A percentile compares a stretch with the other conserved stretches of the same genome.
These are phyloP conservation scores for Neurospora intermedia DNA, from an alignment of 495 filamentous ascomycete species.

Conservation along the genomic window DNA sequence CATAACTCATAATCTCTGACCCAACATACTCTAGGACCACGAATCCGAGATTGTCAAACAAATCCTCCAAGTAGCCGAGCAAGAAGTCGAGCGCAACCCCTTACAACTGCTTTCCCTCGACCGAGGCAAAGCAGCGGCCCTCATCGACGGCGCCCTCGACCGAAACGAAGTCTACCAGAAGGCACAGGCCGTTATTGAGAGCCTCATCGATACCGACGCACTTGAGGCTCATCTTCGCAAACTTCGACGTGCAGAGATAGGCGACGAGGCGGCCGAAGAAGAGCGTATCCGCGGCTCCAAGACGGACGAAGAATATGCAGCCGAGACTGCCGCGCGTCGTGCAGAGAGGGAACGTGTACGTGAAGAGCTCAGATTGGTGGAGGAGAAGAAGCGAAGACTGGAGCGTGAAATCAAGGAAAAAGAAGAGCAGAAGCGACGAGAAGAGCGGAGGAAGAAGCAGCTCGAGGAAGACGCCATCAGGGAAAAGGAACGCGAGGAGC, in stretches of 20 bases:
- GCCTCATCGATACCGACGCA: conserved; percentile 53
- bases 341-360: conserved; percentile 54
- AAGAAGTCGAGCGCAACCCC: conserved; percentile 73
- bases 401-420: conserved; percentile 55
- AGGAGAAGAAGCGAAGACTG: conserved; percentile 56
- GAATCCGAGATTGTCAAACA: conserved; percentile 55
- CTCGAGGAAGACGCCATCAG: conserved; percentile 49
- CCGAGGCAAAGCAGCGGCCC: conserved; percentile 64
- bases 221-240: conserved; percentile 60
- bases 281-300: conserved; percentile 63
- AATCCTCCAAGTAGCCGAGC: conserved; percentile 61
- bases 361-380: conserved; percentile 51
- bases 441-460: conserved; percentile 47
- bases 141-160: conserved; percentile 81
- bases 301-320: conserved; percentile 72
- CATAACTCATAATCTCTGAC: background rate
- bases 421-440: conserved; percentile 40
- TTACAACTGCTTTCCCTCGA: conserved; percentile 61
- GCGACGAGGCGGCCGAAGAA: conserved; percentile 55
- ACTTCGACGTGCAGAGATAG: conserved; percentile 61
- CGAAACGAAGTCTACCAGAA: conserved; percentile 70
- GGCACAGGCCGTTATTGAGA: conserved; percentile 55
- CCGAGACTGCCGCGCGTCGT: conserved; percentile 54
- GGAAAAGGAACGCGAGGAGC: conserved; percentile 44
- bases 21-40: conserved; percentile 39